Evolutionary conservation across 306 rosid genomes (phyloP).

Genomic region (Inga laurina): DNA sequence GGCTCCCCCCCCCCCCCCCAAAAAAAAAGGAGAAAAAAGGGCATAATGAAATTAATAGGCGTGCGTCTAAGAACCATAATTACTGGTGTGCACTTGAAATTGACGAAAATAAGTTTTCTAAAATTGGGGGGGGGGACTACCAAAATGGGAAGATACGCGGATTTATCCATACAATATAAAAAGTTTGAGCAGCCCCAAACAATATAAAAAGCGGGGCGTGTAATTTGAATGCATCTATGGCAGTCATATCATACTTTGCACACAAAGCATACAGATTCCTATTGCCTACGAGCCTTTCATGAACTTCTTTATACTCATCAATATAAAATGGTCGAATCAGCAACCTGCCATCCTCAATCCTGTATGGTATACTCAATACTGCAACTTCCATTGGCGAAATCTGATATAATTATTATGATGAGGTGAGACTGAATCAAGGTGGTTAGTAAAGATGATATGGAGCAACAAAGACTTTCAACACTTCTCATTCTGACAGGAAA

Average conservation of each 20-base stretch:
- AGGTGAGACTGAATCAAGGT: conserved; percentile 31
- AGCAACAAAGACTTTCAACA: conserved; percentile 26
- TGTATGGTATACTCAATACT: not conserved
- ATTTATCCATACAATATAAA: not conserved
- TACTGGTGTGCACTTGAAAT: not conserved
- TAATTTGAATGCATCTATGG: conserved; percentile 10
- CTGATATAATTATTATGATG: conserved; percentile 4
- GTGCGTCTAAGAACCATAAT: not conserved
- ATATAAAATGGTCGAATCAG: conserved; percentile 14
- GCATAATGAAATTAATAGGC: not conserved
- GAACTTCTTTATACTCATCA: not conserved
- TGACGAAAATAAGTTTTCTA: not conserved
- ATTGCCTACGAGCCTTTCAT: conserved; percentile 14
- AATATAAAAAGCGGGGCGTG: conserved; percentile 25
- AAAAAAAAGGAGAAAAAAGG: not conserved
- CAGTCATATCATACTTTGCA: conserved; percentile 15
- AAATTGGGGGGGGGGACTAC: not conserved
- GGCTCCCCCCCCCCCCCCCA: not conserved
- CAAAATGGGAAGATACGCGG: not conserved
- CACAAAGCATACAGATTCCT: conserved; percentile 2
- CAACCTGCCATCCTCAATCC: conserved; percentile 1
- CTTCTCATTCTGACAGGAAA: conserved; percentile 15
- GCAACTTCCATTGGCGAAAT: conserved; percentile 30
- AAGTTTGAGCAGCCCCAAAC: conserved; percentile 2
- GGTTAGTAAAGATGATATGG: conserved; percentile 23